Base-by-base conservation (phyloP, 2,329 filamentous ascomycete genomes). In the Colletotrichum melonis region DNA sequence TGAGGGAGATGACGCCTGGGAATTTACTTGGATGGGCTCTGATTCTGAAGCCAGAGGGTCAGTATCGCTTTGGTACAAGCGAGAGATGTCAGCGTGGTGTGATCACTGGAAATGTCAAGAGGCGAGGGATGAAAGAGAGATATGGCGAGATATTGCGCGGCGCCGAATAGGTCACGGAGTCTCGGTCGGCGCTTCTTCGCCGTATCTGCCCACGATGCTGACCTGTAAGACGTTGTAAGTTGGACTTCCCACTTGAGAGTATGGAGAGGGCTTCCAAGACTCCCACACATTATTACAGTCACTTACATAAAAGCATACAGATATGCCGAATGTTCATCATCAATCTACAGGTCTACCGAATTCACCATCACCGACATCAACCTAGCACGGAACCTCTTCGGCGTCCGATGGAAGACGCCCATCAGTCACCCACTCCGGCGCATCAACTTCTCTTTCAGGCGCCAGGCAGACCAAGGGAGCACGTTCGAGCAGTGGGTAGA, bases 61-160 rank as follows among this genome's bases (percentile, higher is more conserved):
- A 32, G 59, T 54, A 5, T 67, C 70, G 4, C 19, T 70, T 4
- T 70, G 70, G 70, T 69, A 59, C 6, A 65, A 64, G 54, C 70
- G 70, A 5, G 67, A 73, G 60, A 73, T 65, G 55, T 73, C 70
- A 32, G 56, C 54, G 0, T 73, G 70, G 67, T 69, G 70, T 9
- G 70, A 73, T 38, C 70, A 70, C 32, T 73, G 66, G 70, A 69
- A 54, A 56, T 73, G 66, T n/a, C 60, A 73, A 8, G 70, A 70
- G 32, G 60, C 66, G n/a, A 56, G 59, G 9, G 66, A 70, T 9
- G 59, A 69, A 28, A 55, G 49, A 3, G 59, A 69, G 32, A 65
- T 65, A 6, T 73, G 66, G 70, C 60, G 55, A 19, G 32, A 42
- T 4, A 60, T 73, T 11, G 42, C 42, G 38, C 59, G 55, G 12